Percentiles rank a stretch among this genome's conserved stretches.
Conservation (phyloP, 2,329 filamentous ascomycete genomes). For the Alternaria gaisen region DNA sequence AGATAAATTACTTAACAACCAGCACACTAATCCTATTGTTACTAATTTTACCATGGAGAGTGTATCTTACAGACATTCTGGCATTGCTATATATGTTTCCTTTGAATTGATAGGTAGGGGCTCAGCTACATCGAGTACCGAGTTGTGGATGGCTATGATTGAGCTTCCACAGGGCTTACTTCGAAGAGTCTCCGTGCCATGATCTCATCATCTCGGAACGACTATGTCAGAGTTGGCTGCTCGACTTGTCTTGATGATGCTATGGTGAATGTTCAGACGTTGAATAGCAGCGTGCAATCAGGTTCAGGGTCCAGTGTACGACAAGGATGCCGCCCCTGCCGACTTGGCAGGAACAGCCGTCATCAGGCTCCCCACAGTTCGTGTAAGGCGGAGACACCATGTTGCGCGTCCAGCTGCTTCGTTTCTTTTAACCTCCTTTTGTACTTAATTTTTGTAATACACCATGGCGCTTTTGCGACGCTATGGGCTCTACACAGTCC, state of each 20-base stretch:
- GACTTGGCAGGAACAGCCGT: conserved; percentile 20
- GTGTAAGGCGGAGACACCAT: conserved; percentile 10
- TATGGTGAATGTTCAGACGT: not conserved
- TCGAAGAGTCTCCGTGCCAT: not conserved
- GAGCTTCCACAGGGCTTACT: not conserved
- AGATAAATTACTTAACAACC: not conserved
- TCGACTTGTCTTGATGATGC: conserved; percentile 1
- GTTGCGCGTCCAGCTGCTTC: conserved; percentile 7
- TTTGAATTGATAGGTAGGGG: not conserved
- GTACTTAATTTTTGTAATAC: conserved; percentile 21
- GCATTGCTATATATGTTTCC: not conserved
- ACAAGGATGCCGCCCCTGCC: conserved; percentile 8
- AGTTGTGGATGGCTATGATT: not conserved
- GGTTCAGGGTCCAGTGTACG: conserved; percentile 10
- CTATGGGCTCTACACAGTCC: conserved; percentile 46
- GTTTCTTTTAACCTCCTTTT: conserved; percentile 14
- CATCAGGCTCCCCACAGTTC: conserved; percentile 14
- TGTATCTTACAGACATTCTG: too few relatives aligned
- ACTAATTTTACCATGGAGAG: too few relatives aligned
- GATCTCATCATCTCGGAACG: not conserved
- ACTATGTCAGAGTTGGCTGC: not conserved
- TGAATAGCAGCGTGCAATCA: conserved; percentile 3
- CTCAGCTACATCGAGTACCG: not conserved
- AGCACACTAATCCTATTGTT: not conserved
- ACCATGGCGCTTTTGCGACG: conserved; percentile 53